phyloP scores from a whole-genome alignment of 805 yeast species.

The Metschnikowia proteae region DNA sequence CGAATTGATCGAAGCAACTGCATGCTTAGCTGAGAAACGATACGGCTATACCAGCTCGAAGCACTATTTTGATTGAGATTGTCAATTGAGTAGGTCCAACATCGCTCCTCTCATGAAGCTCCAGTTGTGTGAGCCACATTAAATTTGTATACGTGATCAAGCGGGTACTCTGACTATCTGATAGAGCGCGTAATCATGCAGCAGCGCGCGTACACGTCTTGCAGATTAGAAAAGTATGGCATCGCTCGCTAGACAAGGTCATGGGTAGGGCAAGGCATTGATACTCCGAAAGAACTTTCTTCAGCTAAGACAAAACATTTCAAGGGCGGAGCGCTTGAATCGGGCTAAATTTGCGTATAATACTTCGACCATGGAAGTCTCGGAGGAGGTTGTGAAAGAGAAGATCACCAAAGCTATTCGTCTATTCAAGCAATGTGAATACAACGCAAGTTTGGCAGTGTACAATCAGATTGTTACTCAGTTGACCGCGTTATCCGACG shows the following conservation, averaged over 20 bases:
- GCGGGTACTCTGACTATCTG: background rate
- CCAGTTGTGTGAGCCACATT: too few species aligned
- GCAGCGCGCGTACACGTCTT: background rate
- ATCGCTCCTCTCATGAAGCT: too few species aligned
- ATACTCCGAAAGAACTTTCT: background rate
- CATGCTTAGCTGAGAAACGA: too few species aligned
- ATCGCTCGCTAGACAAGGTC: background rate
- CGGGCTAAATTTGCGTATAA: background rate
- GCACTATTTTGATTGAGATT: too few species aligned
- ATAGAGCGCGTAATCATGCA: background rate
- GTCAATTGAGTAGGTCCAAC: too few species aligned
- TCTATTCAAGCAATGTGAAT: slow-evolving; percentile 30
- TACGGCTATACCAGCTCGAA: too few species aligned
- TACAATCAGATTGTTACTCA: slow-evolving; percentile 26
- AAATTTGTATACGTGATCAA: too few species aligned
- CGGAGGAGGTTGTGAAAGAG: slow-evolving; percentile 26
- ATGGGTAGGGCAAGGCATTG: background rate
- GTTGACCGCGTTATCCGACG: slow-evolving; percentile 16
- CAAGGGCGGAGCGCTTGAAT: too few species aligned
- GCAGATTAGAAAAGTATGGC: background rate
- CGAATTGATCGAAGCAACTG: too few species aligned
- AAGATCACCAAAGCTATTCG: slow-evolving; percentile 28
- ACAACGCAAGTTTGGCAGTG: slow-evolving; percentile 23
- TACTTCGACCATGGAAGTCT: slow-evolving; percentile 15
- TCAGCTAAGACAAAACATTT: background rate